Percentiles rank a stretch among this genome's conserved stretches.
phyloP scores from a whole-genome alignment of 208 protist species.

The Angomonas deanei region DNA sequence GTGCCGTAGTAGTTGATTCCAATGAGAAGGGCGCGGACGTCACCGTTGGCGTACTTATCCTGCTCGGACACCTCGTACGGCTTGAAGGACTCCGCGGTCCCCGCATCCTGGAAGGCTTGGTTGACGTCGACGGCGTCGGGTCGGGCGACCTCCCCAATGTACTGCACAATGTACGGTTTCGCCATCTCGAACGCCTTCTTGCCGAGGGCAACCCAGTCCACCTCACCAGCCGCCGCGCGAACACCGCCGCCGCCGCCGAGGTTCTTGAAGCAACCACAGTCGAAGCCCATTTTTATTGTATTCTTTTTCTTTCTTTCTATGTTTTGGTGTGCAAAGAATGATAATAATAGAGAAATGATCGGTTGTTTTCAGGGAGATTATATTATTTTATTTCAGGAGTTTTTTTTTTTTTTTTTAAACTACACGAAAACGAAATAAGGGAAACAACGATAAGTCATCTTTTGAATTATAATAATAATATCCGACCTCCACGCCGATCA shows the following conservation, averaged over 20 bases:
- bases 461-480: too few relatives aligned
- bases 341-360: too few relatives aligned
- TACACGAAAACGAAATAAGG: too few relatives aligned
- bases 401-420: too few relatives aligned
- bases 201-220: constrained; percentile 29
- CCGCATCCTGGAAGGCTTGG: constrained; percentile 40
- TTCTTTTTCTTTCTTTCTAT: too few relatives aligned
- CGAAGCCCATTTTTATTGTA: constrained; percentile 36
- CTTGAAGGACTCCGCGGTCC: constrained; percentile 19
- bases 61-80: constrained; percentile 30
- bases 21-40: constrained; percentile 42
- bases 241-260: constrained; percentile 16
- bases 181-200: constrained; percentile 31
- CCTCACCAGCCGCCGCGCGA: constrained; percentile 13
- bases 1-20: constrained; percentile 80
- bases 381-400: too few relatives aligned
- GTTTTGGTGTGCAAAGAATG: too few relatives aligned
- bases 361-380: too few relatives aligned
- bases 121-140: constrained; percentile 33
- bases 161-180: constrained; percentile 43
- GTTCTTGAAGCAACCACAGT: constrained; percentile 27
- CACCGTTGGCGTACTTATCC: constrained; percentile 14
- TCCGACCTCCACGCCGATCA: too few relatives aligned
- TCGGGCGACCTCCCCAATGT: constrained; percentile 32
- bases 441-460: too few relatives aligned